Evolutionary conservation across 257 asterid species (phyloP).

Genomic region (Petunia secreta): DNA sequence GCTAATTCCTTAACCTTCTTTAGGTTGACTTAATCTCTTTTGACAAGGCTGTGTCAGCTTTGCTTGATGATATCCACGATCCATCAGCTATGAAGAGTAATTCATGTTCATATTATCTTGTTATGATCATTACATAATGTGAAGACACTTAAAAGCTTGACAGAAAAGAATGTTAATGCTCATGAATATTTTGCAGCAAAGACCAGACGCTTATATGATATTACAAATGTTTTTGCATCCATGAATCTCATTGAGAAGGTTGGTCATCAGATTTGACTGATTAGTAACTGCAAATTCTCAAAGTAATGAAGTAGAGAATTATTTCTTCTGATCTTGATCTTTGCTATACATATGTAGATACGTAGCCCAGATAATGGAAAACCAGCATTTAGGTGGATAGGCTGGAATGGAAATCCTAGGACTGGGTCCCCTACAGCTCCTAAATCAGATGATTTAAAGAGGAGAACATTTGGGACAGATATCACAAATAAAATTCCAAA

Average conservation of each 20-base stretch:
- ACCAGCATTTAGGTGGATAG: constrained; percentile 73
- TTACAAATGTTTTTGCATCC: constrained; percentile 67
- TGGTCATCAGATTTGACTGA: constrained; percentile 28
- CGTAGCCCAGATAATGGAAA: constrained; percentile 64
- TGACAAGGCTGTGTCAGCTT: constrained; percentile 59
- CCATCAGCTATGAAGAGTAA: constrained; percentile 62
- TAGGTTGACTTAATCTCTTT: constrained; percentile 63
- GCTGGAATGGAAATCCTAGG: constrained; percentile 34
- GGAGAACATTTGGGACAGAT: constrained; percentile 64
- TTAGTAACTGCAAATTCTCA: constrained; percentile 11
- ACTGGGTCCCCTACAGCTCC: constrained; percentile 36
- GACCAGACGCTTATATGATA: constrained; percentile 69
- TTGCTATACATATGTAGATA: constrained; percentile 37
- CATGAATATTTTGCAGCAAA: constrained; percentile 54
- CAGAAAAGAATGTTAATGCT: background rate
- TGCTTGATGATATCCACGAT: constrained; percentile 58
- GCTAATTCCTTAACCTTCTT: constrained; percentile 30
- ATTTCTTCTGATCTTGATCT: constrained; percentile 3
- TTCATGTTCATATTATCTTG: constrained; percentile 30
- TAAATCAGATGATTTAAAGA: constrained; percentile 43
- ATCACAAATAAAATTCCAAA: constrained; percentile 51
- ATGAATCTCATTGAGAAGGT: constrained; percentile 75
- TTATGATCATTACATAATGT: constrained; percentile 21
- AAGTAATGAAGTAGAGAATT: background rate
- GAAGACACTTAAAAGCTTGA: background rate